A percentile compares a stretch with the other conserved stretches of the same genome.
These are phyloP conservation scores for Plectosphaerella cucumerina DNA, from an alignment of 2,329 filamentous ascomycete species.

Conservation along the genomic window DNA sequence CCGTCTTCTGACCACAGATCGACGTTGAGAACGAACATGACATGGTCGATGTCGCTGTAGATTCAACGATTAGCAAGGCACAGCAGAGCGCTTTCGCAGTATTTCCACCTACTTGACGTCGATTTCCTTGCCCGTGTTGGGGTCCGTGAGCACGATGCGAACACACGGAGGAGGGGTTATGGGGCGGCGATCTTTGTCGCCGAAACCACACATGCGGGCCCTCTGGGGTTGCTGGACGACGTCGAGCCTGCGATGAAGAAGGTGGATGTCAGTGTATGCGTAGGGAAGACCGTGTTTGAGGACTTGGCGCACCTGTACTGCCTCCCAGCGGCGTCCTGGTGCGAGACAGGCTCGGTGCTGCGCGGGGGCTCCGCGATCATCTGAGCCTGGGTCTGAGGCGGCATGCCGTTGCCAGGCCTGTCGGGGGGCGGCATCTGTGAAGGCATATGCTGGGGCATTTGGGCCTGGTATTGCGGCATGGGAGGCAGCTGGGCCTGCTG, in stretches of 20 bases:
- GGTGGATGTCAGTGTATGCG: not conserved
- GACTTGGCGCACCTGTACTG: constrained; percentile 1
- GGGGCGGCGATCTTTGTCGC: constrained; percentile 95
- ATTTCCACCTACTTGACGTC: constrained; percentile 66
- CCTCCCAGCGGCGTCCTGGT: not conserved
- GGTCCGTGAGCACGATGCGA: constrained; percentile 73
- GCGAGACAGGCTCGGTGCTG: constrained; percentile 2
- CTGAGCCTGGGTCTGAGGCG: constrained; percentile 3
- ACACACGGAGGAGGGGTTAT: constrained; percentile 96
- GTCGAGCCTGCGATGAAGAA: constrained; percentile 48
- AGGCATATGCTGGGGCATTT: not conserved
- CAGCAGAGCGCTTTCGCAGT: not conserved
- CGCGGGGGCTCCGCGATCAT: not conserved
- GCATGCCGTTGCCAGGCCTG: constrained; percentile 8
- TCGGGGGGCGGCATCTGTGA: constrained; percentile 6
- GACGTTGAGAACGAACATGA: constrained; percentile 56
- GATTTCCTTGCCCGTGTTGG: constrained; percentile 71
- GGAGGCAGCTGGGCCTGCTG: constrained; percentile 10
- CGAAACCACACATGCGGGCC: constrained; percentile 97
- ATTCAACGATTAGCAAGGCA: constrained; percentile 20
- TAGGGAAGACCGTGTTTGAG: not conserved
- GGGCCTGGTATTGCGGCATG: constrained; percentile 5
- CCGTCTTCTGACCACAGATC: constrained; percentile 66
- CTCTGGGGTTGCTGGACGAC: constrained; percentile 89
- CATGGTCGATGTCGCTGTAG: constrained; percentile 52